A percentile compares a stretch with the other conserved stretches of the same genome.
phyloP scores from a whole-genome alignment of 768 basidiomycete genomes.

The Suillus plorans region DNA sequence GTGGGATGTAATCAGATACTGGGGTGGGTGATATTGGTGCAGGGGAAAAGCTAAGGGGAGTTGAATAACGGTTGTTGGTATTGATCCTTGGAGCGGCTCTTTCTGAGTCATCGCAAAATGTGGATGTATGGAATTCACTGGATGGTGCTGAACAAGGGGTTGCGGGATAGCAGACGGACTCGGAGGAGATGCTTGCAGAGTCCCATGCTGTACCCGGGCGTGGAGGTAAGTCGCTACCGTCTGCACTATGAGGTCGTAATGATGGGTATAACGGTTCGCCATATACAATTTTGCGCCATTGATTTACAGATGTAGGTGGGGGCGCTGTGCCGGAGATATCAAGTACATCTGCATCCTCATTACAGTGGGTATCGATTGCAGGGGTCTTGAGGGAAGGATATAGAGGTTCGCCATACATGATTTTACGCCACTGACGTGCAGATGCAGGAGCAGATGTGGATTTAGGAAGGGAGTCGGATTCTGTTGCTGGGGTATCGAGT shows the following conservation, averaged over 20 bases:
- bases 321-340: constrained; percentile 30
- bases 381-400: constrained; percentile 43
- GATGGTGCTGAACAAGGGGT: constrained; percentile 44
- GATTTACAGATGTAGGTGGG: constrained; percentile 34
- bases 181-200: constrained; percentile 46
- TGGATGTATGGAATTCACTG: constrained; percentile 19
- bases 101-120: constrained; percentile 25
- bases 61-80: constrained; percentile 6
- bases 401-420: constrained; percentile 58
- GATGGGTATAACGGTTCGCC: constrained; percentile 42
- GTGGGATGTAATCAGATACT: constrained; percentile 28
- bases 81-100: constrained; percentile 12
- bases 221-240: constrained; percentile 21
- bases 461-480: constrained; percentile 25
- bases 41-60: constrained; percentile 20
- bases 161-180: constrained; percentile 45
- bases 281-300: constrained; percentile 43
- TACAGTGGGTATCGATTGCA: constrained; percentile 19
- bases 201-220: constrained; percentile 23
- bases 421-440: constrained; percentile 50
- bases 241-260: constrained; percentile 31
- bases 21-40: constrained; percentile 29
- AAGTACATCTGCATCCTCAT: constrained; percentile 30
- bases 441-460: constrained; percentile 28
- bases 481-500: constrained; percentile 37